Evolutionary conservation across 176 grass and related monocot species (phyloP).

Genomic region (Hyparrhenia diplandra): DNA sequence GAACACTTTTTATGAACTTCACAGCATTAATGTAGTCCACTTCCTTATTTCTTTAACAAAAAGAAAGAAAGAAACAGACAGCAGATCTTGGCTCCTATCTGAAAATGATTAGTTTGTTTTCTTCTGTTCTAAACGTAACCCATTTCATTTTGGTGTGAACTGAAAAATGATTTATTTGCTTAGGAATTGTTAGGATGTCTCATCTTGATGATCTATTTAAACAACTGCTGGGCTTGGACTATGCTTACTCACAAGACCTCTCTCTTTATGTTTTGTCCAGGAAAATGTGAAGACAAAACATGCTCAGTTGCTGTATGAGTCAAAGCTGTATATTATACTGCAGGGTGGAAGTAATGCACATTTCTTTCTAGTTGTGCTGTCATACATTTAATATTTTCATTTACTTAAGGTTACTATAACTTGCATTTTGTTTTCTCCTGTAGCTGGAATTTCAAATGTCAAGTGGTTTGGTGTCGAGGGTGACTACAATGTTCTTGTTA

Average conservation of each 20-base stretch:
- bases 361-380: neutral
- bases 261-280: slow-evolving; percentile 45
- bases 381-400: neutral
- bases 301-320: slow-evolving; percentile 88
- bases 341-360: slow-evolving; percentile 82
- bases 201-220: slow-evolving; percentile 12
- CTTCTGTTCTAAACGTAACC: neutral
- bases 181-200: slow-evolving; percentile 30
- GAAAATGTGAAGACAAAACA: slow-evolving; percentile 94
- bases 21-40: neutral
- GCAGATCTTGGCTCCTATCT: neutral
- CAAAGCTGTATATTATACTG: slow-evolving; percentile 89
- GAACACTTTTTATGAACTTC: neutral
- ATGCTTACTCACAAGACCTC: slow-evolving; percentile 8
- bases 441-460: slow-evolving; percentile 80
- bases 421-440: slow-evolving; percentile 19
- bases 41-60: neutral
- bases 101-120: neutral
- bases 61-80: neutral
- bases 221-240: slow-evolving; percentile 16
- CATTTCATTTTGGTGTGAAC: neutral
- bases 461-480: slow-evolving; percentile 94
- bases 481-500: slow-evolving; percentile 93
- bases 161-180: slow-evolving; percentile 28
- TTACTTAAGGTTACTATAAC: neutral